phyloP scores from a whole-genome alignment of 345 rosid genomes.

The Kernera saxatilis region DNA sequence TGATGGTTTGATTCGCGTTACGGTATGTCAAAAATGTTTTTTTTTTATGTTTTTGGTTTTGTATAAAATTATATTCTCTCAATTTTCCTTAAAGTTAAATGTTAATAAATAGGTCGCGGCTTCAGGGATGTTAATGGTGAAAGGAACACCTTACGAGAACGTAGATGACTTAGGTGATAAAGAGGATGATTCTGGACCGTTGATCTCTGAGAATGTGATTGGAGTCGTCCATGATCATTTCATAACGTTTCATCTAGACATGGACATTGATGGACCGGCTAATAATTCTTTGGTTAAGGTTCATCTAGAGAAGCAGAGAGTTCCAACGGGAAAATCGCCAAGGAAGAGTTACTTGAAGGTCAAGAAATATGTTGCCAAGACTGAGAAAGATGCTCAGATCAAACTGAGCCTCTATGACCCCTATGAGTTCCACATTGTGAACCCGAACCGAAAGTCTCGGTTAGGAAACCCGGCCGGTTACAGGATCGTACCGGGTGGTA shows the following conservation, averaged over 20 bases:
- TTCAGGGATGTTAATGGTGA: conserved; percentile 1
- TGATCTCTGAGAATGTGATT: neutral
- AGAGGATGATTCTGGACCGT: neutral
- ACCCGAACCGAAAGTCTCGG: neutral
- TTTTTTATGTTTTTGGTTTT: neutral
- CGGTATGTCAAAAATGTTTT: neutral
- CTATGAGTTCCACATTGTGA: neutral
- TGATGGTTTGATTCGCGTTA: neutral
- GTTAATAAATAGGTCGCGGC: neutral
- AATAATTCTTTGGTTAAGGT: neutral
- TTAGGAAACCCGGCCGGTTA: neutral
- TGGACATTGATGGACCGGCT: neutral
- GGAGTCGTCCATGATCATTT: conserved; percentile 3
- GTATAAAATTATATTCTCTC: neutral
- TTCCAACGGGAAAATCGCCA: neutral
- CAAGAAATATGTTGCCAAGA: conserved; percentile 5
- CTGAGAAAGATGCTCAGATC: conserved; percentile 1
- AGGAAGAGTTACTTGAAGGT: conserved; percentile 2
- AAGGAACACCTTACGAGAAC: neutral
- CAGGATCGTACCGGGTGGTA: neutral
- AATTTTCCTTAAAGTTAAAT: neutral
- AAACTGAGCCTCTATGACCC: neutral
- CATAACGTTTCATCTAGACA: neutral
- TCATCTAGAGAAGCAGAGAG: neutral
- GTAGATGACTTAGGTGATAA: neutral